Percentiles rank a stretch among this genome's conserved stretches.
Evolutionary conservation across 257 asterid species (phyloP).

Genomic region (Rehmannia glutinosa): DNA sequence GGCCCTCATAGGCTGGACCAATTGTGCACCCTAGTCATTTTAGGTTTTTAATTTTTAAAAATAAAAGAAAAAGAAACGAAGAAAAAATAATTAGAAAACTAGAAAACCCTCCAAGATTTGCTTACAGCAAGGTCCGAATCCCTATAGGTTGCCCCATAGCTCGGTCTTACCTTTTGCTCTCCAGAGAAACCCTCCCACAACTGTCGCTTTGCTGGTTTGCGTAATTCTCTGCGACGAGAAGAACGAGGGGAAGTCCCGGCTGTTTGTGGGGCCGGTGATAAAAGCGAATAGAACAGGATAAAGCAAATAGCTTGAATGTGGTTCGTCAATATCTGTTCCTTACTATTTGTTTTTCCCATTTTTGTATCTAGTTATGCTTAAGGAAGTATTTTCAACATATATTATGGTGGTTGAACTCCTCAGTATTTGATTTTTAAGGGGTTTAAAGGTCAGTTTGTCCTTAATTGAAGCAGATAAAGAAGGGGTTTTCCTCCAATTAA

Average conservation of each 20-base stretch:
- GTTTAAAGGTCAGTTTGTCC: neutral
- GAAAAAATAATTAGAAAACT: no score
- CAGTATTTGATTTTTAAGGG: neutral
- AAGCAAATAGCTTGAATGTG: constrained; percentile 46
- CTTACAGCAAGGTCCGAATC: no score
- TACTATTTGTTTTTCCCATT: neutral
- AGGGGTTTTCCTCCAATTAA: constrained; percentile 3
- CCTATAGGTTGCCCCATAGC: neutral
- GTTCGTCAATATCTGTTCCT: constrained; percentile 26
- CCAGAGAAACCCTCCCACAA: neutral
- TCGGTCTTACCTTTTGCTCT: neutral
- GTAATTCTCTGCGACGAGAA: constrained; percentile 3
- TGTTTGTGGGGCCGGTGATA: constrained; percentile 25
- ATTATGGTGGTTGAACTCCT: neutral
- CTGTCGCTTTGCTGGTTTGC: neutral
- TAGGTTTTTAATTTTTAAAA: no score
- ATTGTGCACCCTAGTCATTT: no score
- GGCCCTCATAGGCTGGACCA: no score
- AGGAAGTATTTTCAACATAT: neutral
- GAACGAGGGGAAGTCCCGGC: constrained; percentile 21
- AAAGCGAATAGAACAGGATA: constrained; percentile 9
- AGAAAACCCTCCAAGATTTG: no score
- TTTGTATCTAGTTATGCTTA: neutral
- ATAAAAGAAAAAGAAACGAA: no score
- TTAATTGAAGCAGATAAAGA: neutral